Percentiles rank a stretch among this genome's conserved stretches.
Evolutionary conservation across 345 rosid species (phyloP).

Genomic region (Citrus trifoliata): DNA sequence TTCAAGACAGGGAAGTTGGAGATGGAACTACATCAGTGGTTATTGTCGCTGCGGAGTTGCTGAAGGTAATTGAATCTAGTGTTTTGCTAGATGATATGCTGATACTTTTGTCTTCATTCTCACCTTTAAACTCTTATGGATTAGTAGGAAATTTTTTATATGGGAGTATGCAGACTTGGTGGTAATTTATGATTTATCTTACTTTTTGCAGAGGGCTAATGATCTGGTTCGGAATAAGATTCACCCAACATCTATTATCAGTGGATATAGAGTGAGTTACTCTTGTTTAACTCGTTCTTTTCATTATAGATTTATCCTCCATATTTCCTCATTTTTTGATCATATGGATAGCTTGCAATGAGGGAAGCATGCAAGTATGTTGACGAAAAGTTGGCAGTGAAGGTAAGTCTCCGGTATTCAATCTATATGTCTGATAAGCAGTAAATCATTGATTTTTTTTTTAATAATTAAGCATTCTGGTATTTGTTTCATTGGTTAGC

Average conservation of each 20-base stretch:
- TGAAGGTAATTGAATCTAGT: constrained; percentile 45
- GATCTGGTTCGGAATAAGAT: constrained; percentile 97
- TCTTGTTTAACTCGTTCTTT: neutral
- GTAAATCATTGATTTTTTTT: neutral
- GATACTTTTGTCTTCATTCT: neutral
- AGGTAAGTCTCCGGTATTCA: constrained; percentile 41
- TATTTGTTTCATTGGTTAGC: neutral
- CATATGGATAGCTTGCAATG: constrained; percentile 80
- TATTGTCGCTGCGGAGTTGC: constrained; percentile 92
- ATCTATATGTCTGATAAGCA: neutral
- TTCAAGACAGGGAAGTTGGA: constrained; percentile 96
- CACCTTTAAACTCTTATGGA: neutral
- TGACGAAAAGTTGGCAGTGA: constrained; percentile 83
- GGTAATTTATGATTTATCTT: neutral
- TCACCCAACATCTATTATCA: constrained; percentile 95
- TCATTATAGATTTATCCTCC: neutral
- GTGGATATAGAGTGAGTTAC: constrained; percentile 77
- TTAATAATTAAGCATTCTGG: neutral
- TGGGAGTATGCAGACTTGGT: neutral
- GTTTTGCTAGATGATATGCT: neutral
- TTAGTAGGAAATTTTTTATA: neutral
- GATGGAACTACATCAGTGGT: constrained; percentile 99
- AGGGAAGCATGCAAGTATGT: constrained; percentile 95
- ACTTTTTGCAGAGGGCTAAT: constrained; percentile 76
- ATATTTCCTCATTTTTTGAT: constrained; percentile 8